These are phyloP conservation scores for Penicillium malachiteum DNA, from an alignment of 495 filamentous ascomycete genomes.

Conservation along the genomic window DNA sequence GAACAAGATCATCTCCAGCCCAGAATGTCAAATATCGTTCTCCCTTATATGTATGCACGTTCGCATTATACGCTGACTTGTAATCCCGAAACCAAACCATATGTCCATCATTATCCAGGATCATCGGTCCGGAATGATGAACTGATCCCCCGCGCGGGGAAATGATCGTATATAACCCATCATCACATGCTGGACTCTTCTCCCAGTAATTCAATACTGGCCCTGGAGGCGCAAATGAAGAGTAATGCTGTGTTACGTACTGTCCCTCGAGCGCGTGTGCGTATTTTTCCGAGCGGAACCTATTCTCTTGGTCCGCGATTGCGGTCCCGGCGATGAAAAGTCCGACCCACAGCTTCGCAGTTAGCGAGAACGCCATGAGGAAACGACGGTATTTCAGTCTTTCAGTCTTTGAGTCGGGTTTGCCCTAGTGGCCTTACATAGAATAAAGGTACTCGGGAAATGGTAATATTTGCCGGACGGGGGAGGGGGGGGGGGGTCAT, in stretches of 20 bases:
- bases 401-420: too few species aligned
- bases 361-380: too few species aligned
- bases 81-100: constrained; percentile 42
- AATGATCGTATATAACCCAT: constrained; percentile 41
- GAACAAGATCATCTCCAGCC: constrained; percentile 47
- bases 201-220: constrained; percentile 39
- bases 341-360: not conserved
- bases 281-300: constrained; percentile 22
- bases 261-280: constrained; percentile 35
- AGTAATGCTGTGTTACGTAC: constrained; percentile 41
- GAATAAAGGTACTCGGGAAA: too few species aligned
- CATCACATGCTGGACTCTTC: constrained; percentile 29
- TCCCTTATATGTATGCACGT: constrained; percentile 40
- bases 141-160: constrained; percentile 42
- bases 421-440: too few species aligned
- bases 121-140: constrained; percentile 38
- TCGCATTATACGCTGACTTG: constrained; percentile 39
- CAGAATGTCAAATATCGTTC: constrained; percentile 51
- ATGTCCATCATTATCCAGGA: constrained; percentile 43
- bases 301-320: constrained; percentile 4
- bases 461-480: too few species aligned
- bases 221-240: constrained; percentile 33
- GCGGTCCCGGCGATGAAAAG: not conserved
- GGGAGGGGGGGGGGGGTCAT: too few species aligned
- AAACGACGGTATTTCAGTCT: too few species aligned